phyloP scores from a whole-genome alignment of 305 asterid genomes.

The Stenogyne calaminthoides region DNA sequence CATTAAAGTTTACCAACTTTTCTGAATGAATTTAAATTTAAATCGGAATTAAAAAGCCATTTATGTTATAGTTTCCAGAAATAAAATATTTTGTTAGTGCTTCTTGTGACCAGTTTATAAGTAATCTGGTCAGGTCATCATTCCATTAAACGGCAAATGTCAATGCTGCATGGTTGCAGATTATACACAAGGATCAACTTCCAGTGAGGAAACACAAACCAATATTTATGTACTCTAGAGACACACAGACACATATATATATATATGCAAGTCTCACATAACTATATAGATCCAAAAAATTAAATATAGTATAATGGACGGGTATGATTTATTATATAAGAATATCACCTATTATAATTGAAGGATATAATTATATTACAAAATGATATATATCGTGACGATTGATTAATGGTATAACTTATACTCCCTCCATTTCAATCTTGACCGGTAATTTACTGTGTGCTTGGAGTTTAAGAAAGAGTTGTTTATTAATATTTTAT shows the following conservation, averaged over 20 bases:
- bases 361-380: no score
- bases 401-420: no score
- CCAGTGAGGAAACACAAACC: neutral
- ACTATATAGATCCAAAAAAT: no score
- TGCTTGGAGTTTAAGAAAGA: no score
- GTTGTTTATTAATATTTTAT: no score
- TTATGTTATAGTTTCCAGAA: neutral
- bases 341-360: no score
- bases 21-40: neutral
- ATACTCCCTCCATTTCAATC: no score
- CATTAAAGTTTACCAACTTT: conserved; percentile 9
- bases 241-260: neutral
- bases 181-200: neutral
- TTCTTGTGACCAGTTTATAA: conserved; percentile 5
- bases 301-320: no score
- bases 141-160: conserved; percentile 4
- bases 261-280: no score
- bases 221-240: neutral
- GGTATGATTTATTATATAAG: no score
- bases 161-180: neutral
- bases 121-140: conserved; percentile 12
- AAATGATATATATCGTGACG: no score
- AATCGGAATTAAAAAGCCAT: neutral
- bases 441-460: no score
- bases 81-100: conserved; percentile 20